Base-by-base conservation (phyloP, 2,329 filamentous ascomycete genomes). In the Alternaria hordeiaustralica region DNA sequence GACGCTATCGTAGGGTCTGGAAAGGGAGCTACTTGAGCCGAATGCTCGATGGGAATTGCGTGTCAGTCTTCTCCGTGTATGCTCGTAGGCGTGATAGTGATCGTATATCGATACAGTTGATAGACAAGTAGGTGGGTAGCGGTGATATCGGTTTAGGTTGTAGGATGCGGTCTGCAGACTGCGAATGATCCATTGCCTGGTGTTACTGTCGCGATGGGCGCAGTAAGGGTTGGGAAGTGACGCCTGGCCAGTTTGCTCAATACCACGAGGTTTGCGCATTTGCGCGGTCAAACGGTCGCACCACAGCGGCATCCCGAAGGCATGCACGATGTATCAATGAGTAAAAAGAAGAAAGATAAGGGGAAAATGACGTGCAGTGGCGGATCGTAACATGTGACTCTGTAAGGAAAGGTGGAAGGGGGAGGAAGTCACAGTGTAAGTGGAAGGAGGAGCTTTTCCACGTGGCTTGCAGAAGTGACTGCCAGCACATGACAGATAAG, bases 221-320 rank as follows among this genome's bases (percentile, higher is more conserved):
- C 11, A 21, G 11, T 49, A 30, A 58, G 20, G 21, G 12, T n/a
- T 56, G 23, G 66, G 64, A 60, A 65, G 53, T 47, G 46, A 57
- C 56, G 26, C 51, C 18, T 26, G 45, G 43, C 7, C 8, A 41
- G 58, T 62, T 50, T 60, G 47, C 26, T 60, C 21, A 43, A 15
- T 6, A 33, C 28, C 51, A 21, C n/a, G 53, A 51, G n/a, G 59
- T 68, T 63, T 68, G 66, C 66, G 66, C 66, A 67, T 44, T 62
- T 67, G 66, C 64, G 66, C 66, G 43, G 46, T 55, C 55, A 57
- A 61, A 61, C 33, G 33, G 33, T n/a, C 33, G 33, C 15, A 36
- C 33, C 33, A n/a, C 33, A 15, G 33, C 33, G 15, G 15, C 33
- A 13, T 50, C 3, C 20, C 36, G 44, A 18, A 25, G 15, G n/a